Conservation (phyloP, 768 basidiomycete species). For the Naganishia onofrii region DNA sequence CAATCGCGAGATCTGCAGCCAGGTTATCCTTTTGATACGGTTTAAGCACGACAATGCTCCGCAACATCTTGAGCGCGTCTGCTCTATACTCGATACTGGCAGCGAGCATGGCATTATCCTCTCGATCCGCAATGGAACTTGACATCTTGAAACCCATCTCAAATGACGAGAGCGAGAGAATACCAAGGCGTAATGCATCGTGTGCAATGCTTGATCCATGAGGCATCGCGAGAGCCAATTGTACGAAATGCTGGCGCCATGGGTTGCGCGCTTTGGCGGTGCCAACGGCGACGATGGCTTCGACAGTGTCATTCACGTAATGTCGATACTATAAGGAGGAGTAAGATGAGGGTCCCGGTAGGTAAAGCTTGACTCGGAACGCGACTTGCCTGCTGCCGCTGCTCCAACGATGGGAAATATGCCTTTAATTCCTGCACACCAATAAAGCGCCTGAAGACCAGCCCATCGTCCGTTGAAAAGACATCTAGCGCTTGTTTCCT, state of each 20-base stretch:
- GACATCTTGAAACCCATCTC: constrained; percentile 36
- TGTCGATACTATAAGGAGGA: constrained; percentile 31
- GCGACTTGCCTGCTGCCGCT: constrained; percentile 20
- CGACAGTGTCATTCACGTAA: constrained; percentile 34
- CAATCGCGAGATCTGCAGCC: constrained; percentile 33
- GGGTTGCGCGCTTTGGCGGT: constrained; percentile 29
- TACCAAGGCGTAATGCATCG: constrained; percentile 35
- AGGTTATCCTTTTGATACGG: constrained; percentile 20
- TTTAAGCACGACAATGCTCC: constrained; percentile 8
- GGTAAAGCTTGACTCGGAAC: background rate
- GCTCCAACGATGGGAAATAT: constrained; percentile 27
- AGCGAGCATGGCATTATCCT: constrained; percentile 34
- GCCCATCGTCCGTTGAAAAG: constrained; percentile 4
- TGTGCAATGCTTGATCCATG: constrained; percentile 56
- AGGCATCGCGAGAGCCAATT: constrained; percentile 32
- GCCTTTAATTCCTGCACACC: constrained; percentile 26
- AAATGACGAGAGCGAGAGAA: constrained; percentile 34
- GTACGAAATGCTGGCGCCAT: constrained; percentile 32
- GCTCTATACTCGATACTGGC: constrained; percentile 27
- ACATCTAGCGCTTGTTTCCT: background rate
- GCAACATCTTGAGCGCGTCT: constrained; percentile 25
- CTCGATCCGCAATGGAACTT: background rate
- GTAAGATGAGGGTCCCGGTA: background rate
- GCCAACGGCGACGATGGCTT: constrained; percentile 34
- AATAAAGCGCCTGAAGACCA: constrained; percentile 8